Evolutionary conservation across 345 rosid species (phyloP), one percentile per base, ranked within the genome.

Genomic region (Microthlaspi erraticum): DNA sequence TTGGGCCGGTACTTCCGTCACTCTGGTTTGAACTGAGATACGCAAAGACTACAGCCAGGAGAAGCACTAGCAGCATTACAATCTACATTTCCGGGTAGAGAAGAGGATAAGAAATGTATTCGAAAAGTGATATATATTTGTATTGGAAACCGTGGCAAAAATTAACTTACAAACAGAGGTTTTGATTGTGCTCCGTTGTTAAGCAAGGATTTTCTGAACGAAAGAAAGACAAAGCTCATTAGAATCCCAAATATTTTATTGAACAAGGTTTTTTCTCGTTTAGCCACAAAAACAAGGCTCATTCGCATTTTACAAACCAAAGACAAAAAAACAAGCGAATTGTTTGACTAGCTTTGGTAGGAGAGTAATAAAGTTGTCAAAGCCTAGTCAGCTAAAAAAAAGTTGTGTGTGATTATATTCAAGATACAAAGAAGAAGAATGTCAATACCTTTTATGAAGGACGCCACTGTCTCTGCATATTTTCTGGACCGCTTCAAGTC

Each of bases 401-500:
- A n/a, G n/a, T n/a, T n/a, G n/a, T n/a, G n/a, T n/a, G n/a, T n/a
- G n/a, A n/a, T n/a, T n/a, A n/a, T n/a, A n/a, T n/a, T n/a, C n/a
- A n/a, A 43, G 18, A 43, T 13, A 46, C 52, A 48, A 48, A 48
- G 19, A 48, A 8, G 26, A 48, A 20, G 26, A 20, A 2, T 20
- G 26, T 17, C 23, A 1, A 37, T 57, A 83, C 91, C 91, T 86
- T 72, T 62, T 81, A 5, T 31, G 33, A 31, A 31, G 33, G 5
- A 3, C 33, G 13, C 91, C 91, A 7, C 84, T 83, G 19, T 83
- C 78, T 70, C 49, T 71, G 81, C 96, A 87, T 37, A 79, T 37
- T 62, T 83, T 84, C 77, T 80, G 83, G 48, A 80, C 41, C 13
- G 86, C 83, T 69, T 87, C 89, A 34, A 90, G 72, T 61, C 78